A percentile compares a stretch with the other conserved stretches of the same genome.
phyloP scores from a whole-genome alignment of 441 rosid species.

The Raphanus hybrid region DNA sequence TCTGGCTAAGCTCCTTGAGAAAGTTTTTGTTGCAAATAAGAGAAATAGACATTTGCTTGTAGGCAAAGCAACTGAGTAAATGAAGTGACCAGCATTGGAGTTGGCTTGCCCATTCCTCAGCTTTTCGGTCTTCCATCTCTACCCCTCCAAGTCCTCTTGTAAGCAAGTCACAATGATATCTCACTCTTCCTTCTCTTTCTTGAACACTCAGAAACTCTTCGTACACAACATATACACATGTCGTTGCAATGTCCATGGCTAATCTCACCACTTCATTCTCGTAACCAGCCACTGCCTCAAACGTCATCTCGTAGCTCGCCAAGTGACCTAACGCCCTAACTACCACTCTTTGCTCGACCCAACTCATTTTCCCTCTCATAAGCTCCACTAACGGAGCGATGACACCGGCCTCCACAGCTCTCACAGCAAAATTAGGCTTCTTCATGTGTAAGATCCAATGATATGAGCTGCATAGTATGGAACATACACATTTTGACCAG shows the following conservation, averaged over 20 bases:
- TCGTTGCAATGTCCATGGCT: constrained; percentile 59
- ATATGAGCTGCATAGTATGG: constrained; percentile 89
- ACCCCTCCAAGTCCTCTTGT: constrained; percentile 74
- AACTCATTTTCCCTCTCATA: constrained; percentile 74
- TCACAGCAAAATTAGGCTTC: constrained; percentile 59
- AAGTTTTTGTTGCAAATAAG: constrained; percentile 59
- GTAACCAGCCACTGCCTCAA: constrained; percentile 54
- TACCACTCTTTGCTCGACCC: constrained; percentile 87
- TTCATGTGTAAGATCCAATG: constrained; percentile 78
- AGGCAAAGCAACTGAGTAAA: constrained; percentile 73
- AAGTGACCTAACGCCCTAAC: constrained; percentile 78
- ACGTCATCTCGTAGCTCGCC: constrained; percentile 64
- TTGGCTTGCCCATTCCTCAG: constrained; percentile 87
- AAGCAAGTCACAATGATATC: constrained; percentile 70
- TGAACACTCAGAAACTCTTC: constrained; percentile 52
- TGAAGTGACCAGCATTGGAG: constrained; percentile 81
- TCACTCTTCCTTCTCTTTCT: constrained; percentile 47
- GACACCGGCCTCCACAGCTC: constrained; percentile 63
- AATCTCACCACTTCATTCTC: constrained; percentile 54
- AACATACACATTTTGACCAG: constrained; percentile 74
- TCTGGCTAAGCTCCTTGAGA: constrained; percentile 53
- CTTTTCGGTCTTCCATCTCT: constrained; percentile 61
- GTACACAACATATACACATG: constrained; percentile 57
- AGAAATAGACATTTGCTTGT: constrained; percentile 51
- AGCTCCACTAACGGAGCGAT: constrained; percentile 71